phyloP scores from a whole-genome alignment of 228 moss, liverwort and hornwort genomes.

The Sphagnum fallax region DNA sequence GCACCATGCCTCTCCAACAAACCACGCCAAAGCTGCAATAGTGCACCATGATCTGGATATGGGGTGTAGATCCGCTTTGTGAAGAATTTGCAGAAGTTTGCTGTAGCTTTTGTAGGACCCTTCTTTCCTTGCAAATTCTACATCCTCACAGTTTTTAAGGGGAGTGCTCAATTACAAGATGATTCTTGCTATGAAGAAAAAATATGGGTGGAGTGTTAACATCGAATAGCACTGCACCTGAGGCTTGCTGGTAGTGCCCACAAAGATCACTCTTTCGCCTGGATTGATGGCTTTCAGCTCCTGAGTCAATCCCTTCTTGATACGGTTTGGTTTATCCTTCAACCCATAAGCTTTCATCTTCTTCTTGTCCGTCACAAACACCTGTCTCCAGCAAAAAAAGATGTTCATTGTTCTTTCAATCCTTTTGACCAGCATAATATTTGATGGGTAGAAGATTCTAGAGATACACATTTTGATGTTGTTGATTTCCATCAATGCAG shows the following conservation, averaged over 20 bases:
- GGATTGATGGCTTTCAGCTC: conserved; percentile 60
- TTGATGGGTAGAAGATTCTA: no score
- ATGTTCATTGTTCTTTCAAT: background rate
- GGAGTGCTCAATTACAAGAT: background rate
- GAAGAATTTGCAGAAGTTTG: conserved; percentile 68
- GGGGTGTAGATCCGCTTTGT: conserved; percentile 75
- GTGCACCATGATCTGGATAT: conserved; percentile 68
- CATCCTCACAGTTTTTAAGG: background rate
- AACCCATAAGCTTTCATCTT: conserved; percentile 73
- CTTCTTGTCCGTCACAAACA: conserved; percentile 74
- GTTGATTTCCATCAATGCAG: no score
- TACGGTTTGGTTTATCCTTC: conserved; percentile 79
- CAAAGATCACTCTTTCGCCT: conserved; percentile 66
- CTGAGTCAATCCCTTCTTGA: conserved; percentile 66
- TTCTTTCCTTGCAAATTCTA: conserved; percentile 81
- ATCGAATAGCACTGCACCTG: conserved; percentile 18
- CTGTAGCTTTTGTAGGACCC: conserved; percentile 59
- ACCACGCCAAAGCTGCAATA: conserved; percentile 59
- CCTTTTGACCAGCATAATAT: background rate
- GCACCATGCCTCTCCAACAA: conserved; percentile 76
- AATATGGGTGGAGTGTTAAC: background rate
- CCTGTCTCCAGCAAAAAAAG: conserved; percentile 18
- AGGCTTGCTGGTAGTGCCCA: conserved; percentile 74
- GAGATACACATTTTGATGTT: background rate
- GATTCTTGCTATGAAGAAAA: background rate